Evolutionary conservation across 768 basidiomycete genomes (phyloP).

Genomic region (Collybia nuda): DNA sequence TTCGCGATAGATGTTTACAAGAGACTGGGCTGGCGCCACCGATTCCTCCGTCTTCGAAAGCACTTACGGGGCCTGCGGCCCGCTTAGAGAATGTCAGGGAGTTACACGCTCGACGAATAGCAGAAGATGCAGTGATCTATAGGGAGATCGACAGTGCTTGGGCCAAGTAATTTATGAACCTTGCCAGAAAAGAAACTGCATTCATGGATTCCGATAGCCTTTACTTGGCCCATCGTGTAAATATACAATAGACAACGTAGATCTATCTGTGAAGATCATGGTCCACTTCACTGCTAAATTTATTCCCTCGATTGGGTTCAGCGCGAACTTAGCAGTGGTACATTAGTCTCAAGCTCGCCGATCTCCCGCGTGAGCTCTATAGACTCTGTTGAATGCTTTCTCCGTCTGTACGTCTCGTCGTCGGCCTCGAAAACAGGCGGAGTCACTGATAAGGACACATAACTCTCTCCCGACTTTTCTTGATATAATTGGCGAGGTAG

Average conservation of each 20-base stretch:
- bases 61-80: slow-evolving; percentile 19
- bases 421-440: slow-evolving; percentile 16
- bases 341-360: slow-evolving; percentile 16
- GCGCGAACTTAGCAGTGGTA: slow-evolving; percentile 16
- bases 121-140: slow-evolving; percentile 15
- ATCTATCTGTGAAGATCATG: no score
- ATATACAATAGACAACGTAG: no score
- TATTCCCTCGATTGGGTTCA: no score
- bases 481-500: slow-evolving; percentile 42
- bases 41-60: slow-evolving; percentile 18
- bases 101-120: slow-evolving; percentile 17
- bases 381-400: slow-evolving; percentile 3
- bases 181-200: no score
- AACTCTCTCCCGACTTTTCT: slow-evolving; percentile 28
- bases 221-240: no score
- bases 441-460: slow-evolving; percentile 22
- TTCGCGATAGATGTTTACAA: slow-evolving; percentile 16
- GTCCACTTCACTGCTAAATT: no score
- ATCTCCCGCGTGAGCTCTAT: slow-evolving; percentile 2
- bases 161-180: no score
- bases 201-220: no score
- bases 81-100: slow-evolving; percentile 13
- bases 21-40: slow-evolving; percentile 24
- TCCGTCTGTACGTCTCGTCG: slow-evolving; percentile 6
- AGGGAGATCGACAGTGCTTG: no score